phyloP scores from a whole-genome alignment of 2,329 filamentous ascomycete species.

The Emmonsiellopsis sp. region DNA sequence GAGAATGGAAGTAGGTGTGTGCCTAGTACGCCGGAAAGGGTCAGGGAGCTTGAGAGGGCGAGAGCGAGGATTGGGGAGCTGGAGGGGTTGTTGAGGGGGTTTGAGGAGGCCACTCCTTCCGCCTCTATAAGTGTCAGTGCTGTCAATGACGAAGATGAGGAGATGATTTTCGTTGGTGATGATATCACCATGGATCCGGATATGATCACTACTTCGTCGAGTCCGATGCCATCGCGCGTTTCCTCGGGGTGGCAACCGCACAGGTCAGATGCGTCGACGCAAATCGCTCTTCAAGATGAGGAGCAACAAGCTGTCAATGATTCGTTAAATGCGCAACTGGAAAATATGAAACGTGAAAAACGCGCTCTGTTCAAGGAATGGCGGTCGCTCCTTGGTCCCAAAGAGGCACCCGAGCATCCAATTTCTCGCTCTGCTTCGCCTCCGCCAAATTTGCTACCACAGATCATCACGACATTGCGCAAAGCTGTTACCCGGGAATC shows the following conservation, averaged over 20 bases:
- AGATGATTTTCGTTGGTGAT: conserved; percentile 16
- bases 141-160: conserved; percentile 11
- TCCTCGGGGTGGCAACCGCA: background rate
- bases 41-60: background rate
- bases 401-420: conserved; percentile 11
- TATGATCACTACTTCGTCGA: conserved; percentile 1
- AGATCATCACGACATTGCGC: conserved; percentile 28
- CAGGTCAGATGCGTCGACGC: conserved; percentile 3
- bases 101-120: background rate
- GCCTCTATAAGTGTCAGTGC: background rate
- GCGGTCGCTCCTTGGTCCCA: conserved; percentile 21
- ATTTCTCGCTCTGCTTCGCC: conserved; percentile 19
- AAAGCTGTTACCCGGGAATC: conserved; percentile 28
- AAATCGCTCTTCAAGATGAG: conserved; percentile 5
- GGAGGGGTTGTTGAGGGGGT: conserved; percentile 9
- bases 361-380: conserved; percentile 31
- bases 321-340: conserved; percentile 28
- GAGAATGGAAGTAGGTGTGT: conserved; percentile 3
- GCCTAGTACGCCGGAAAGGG: conserved; percentile 17
- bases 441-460: conserved; percentile 30
- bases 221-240: background rate
- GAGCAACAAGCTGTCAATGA: conserved; percentile 5
- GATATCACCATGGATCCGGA: conserved; percentile 3
- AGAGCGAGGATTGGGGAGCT: conserved; percentile 12
- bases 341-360: conserved; percentile 32